Conservation (phyloP, 257 asterid species). For the Fraxinus americana region DNA sequence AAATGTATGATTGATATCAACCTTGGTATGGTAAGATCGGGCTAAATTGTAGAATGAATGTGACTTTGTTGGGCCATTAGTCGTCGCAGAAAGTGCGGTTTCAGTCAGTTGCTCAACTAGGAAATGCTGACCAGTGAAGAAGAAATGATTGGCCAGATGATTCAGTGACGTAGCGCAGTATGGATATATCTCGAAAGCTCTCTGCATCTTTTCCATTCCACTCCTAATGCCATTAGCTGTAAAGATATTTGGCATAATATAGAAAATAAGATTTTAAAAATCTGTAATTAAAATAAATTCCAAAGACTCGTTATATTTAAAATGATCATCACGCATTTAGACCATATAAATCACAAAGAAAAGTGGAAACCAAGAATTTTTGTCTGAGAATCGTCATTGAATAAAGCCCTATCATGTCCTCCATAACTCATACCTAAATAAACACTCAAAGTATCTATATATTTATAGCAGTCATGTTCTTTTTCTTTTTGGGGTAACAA, state of each 20-base stretch:
- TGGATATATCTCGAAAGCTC: slow-evolving; percentile 91
- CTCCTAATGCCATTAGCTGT: slow-evolving; percentile 70
- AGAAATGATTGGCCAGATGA: slow-evolving; percentile 95
- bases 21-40: slow-evolving; percentile 99
- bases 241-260: slow-evolving; percentile 31
- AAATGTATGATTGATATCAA: slow-evolving; percentile 28
- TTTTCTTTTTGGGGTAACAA: not conserved
- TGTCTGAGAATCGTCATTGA: not conserved
- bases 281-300: not conserved
- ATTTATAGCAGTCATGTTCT: too few relatives aligned
- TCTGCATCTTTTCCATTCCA: slow-evolving; percentile 91
- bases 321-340: not conserved
- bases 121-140: slow-evolving; percentile 97
- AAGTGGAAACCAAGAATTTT: too few relatives aligned
- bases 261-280: slow-evolving; percentile 7
- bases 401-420: too few relatives aligned
- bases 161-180: slow-evolving; percentile 87
- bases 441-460: too few relatives aligned
- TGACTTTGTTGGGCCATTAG: slow-evolving; percentile 96
- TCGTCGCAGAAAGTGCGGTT: slow-evolving; percentile 90
- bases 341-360: not conserved
- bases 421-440: too few relatives aligned
- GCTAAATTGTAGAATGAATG: slow-evolving; percentile 98
- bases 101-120: slow-evolving; percentile 94
- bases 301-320: not conserved